Evolutionary conservation across 306 rosid genomes (phyloP).

Genomic region (Prosopis cineraria): DNA sequence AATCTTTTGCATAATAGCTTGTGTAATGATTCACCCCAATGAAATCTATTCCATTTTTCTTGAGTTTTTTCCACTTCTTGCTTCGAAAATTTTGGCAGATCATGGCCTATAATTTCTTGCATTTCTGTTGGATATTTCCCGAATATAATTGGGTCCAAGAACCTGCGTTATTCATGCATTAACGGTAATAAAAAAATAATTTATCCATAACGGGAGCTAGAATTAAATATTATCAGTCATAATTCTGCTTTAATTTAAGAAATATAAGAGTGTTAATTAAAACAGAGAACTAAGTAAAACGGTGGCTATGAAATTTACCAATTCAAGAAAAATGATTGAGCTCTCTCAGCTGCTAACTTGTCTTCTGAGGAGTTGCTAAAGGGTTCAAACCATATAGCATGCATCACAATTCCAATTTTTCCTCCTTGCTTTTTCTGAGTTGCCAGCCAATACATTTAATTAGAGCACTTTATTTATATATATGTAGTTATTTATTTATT

Average conservation of each 20-base stretch:
- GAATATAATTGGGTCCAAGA: slow-evolving; percentile 65
- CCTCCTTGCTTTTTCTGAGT: slow-evolving; percentile 67
- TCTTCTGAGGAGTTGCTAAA: slow-evolving; percentile 60
- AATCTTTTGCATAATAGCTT: slow-evolving; percentile 60
- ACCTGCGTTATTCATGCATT: slow-evolving; percentile 58
- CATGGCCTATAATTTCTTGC: slow-evolving; percentile 51
- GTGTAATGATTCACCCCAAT: slow-evolving; percentile 80
- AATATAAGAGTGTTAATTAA: background rate
- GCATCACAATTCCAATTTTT: slow-evolving; percentile 61
- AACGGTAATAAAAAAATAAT: too few species aligned
- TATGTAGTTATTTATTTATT: too few species aligned
- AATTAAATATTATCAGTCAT: background rate
- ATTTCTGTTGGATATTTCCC: slow-evolving; percentile 76
- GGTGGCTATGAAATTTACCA: slow-evolving; percentile 40
- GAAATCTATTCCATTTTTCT: slow-evolving; percentile 63
- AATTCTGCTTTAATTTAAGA: background rate
- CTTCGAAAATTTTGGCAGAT: slow-evolving; percentile 57
- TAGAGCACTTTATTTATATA: background rate
- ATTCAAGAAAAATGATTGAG: slow-evolving; percentile 57
- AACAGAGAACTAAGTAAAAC: too few species aligned
- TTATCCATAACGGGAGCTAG: too few species aligned
- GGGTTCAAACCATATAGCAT: slow-evolving; percentile 62
- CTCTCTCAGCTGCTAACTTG: slow-evolving; percentile 65
- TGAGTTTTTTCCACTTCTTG: slow-evolving; percentile 48
- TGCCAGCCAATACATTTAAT: background rate